These are phyloP conservation scores for Nectriaceae sp. DNA, from an alignment of 2,329 filamentous ascomycete genomes.

Conservation along the genomic window DNA sequence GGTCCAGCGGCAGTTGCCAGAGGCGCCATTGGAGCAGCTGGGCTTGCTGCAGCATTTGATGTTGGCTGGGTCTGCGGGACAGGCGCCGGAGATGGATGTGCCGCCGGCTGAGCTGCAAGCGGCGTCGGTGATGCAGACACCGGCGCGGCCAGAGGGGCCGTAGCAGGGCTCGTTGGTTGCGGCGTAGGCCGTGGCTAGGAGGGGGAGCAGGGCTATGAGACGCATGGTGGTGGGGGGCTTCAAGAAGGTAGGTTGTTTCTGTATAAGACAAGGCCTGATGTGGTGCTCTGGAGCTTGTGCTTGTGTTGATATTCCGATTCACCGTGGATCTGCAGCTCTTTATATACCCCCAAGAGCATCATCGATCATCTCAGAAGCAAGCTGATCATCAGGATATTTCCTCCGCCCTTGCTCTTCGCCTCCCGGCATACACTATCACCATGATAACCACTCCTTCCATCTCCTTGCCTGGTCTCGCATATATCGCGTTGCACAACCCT, in stretches of 20 bases:
- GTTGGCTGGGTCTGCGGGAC: constrained; percentile 38
- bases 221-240: constrained; percentile 24
- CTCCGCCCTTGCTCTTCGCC: no score
- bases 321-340: no score
- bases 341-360: no score
- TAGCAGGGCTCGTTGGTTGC: constrained; percentile 36
- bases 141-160: constrained; percentile 24
- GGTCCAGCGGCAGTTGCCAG: constrained; percentile 40
- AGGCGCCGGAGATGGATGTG: constrained; percentile 38
- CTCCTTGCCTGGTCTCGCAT: no score
- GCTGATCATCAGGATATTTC: no score
- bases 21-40: constrained; percentile 31
- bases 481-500: no score
- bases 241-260: background rate
- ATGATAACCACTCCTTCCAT: no score
- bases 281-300: no score
- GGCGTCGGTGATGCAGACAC: constrained; percentile 41
- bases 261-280: no score
- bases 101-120: constrained; percentile 40
- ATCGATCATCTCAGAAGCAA: no score
- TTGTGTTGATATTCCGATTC: no score
- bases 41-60: constrained; percentile 46
- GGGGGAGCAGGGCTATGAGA: constrained; percentile 12
- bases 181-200: constrained; percentile 20
- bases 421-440: no score